Evolutionary conservation across 768 basidiomycete species (phyloP), one percentile per base, ranked within the genome.

Genomic region (Agrocybe praecox): DNA sequence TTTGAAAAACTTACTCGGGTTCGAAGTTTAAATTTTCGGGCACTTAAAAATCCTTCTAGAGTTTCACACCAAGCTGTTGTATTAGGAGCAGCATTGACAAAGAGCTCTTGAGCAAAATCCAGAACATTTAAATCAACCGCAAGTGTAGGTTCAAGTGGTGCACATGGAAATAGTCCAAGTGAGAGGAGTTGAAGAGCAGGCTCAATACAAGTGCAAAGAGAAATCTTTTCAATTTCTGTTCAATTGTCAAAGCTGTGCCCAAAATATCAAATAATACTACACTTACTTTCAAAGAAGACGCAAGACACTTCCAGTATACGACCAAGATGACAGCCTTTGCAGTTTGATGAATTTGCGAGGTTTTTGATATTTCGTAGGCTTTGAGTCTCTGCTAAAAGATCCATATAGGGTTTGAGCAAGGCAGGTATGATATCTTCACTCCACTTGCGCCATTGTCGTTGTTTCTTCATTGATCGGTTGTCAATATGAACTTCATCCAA

Each of bases 81-180:
- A 49, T 68, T 68, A 18, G 66, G 66, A 4, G 64, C 32, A 1
- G 57, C 36, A 11, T 55, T 58, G 1, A 65, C 43, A 36, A 65
- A 65, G 1, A 68, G 56, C 6, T 55, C 42, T 18, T 19, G 36
- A 0, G 53, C 54, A 47, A 71, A 65, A 6, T 65, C 53, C 1
- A 72, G 55, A 22, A 71, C 49, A 12, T 42, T 8, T 2, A 71
- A 15, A 49, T 71, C 65, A 0, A 72, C 63, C 9, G 69, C 69
- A 6, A 71, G 50, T 4, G 61, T 48, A 15, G 70, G 71, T 2
- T 23, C 53, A 1, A 58, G 12, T 0, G 71, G 71, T 3, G 68
- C 59, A 46, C 63, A 71, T 19, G 70, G 66, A 52, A 72, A 71
- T 7, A 67, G 47, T 3, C 66, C 69, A 0, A 23, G 22, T 4